Conservation (phyloP, 1,139 yeast genomes). For the Scheffersomyces quercinus region DNA sequence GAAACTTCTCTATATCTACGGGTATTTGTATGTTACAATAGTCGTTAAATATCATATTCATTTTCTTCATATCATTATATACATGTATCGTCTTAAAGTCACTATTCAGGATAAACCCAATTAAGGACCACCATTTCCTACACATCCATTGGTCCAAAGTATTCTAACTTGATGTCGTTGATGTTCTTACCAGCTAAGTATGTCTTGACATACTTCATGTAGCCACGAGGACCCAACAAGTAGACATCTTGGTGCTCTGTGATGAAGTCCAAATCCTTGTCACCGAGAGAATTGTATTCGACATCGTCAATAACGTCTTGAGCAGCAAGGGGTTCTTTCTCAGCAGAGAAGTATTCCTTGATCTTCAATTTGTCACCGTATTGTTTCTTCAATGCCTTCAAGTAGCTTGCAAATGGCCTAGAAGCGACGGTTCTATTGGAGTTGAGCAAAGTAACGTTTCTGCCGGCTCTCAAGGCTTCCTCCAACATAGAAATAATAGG, state of each 20-base stretch:
- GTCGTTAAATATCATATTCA: too few relatives aligned
- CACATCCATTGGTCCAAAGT: slow-evolving; percentile 22
- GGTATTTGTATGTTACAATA: too few relatives aligned
- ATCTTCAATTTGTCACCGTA: slow-evolving; percentile 19
- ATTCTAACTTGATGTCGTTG: slow-evolving; percentile 16
- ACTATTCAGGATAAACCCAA: background rate
- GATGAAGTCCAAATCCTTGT: slow-evolving; percentile 15
- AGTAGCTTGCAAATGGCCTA: slow-evolving; percentile 30
- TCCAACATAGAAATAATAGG: slow-evolving; percentile 58
- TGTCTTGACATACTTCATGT: slow-evolving; percentile 29
- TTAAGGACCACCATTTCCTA: too few relatives aligned
- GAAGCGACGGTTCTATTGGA: slow-evolving; percentile 25
- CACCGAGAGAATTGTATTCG: slow-evolving; percentile 8
- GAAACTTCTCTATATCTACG: too few relatives aligned
- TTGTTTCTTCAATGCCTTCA: slow-evolving; percentile 16
- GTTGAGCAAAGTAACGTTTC: slow-evolving; percentile 28
- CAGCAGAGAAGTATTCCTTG: slow-evolving; percentile 21
- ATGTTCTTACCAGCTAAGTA: slow-evolving; percentile 15
- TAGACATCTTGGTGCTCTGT: slow-evolving; percentile 26
- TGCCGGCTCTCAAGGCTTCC: slow-evolving; percentile 28
- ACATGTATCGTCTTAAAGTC: too few relatives aligned
- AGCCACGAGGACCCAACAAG: slow-evolving; percentile 36
- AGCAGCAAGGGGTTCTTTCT: slow-evolving; percentile 3
- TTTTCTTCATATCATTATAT: too few relatives aligned
- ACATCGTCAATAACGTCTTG: slow-evolving; percentile 10